Evolutionary conservation across 768 basidiomycete species (phyloP), one percentile per base, ranked within the genome.

Genomic region (Sarcodon aspratus): DNA sequence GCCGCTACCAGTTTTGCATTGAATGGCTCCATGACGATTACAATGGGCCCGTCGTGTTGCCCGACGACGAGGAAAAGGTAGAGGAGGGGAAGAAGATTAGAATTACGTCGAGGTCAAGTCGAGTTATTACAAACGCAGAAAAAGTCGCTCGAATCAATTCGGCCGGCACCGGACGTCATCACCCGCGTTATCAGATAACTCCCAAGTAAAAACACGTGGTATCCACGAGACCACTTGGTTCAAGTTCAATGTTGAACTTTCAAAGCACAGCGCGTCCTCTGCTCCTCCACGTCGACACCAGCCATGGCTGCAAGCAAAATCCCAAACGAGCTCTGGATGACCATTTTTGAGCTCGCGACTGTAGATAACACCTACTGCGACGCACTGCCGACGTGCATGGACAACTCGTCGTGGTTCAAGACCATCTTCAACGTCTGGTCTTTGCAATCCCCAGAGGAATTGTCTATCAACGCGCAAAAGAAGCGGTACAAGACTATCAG

Each of bases 1-100:
- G 85, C 89, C 17, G 86, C 89, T 57, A 82, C 69, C 59, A 88
- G 71, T 64, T 90, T 90, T 56, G 89, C 88, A 50, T 79, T 69
- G 61, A 85, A 79, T 47, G 79, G 74, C 55, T 86, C 80, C 85
- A 88, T 85, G 35, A 32, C 47, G 8, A 33, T 17, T 33, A 27
- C 21, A 27, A 27, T 5, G 21, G 21, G 21, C 21, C 5, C 21
- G 21, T 27, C 21, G 21, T 27, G 21, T 27, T 11, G 12, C 9
- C 21, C 10, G 31, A n/a, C 13, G 46, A 47, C 3, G 13, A 48
- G 15, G 12, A 47, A 27, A 33, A 42, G 48, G 17, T 15, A 33
- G 37, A 45, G 21, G 21, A 27, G 5, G 5, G 5, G 21, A 5
- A 27, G 21, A 27, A 27, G 21, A 27, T 27, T n/a, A 5, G 21